These are phyloP conservation scores for Cadophora malorum DNA, from an alignment of 2,329 filamentous ascomycete species.

Conservation along the genomic window DNA sequence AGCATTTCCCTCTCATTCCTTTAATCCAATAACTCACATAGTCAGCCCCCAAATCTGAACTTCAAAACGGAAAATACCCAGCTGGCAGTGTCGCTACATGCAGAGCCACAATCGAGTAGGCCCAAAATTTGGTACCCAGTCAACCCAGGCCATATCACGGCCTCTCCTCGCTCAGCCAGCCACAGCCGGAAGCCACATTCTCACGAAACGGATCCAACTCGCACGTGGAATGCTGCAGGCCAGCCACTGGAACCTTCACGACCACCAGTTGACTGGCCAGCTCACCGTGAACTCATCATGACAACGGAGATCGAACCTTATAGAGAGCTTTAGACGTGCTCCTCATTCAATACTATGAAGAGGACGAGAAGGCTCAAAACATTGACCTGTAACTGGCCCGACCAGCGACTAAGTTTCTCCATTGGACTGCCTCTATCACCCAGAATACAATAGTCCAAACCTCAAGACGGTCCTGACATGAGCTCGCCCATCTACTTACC, in stretches of 20 bases:
- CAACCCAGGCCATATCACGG: neutral
- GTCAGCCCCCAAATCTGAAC: neutral
- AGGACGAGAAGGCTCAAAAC: too few species aligned
- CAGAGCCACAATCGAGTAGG: neutral
- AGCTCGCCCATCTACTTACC: too few species aligned
- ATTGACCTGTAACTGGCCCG: too few species aligned
- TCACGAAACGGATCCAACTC: neutral
- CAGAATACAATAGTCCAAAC: too few species aligned
- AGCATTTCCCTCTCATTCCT: neutral
- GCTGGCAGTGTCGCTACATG: neutral
- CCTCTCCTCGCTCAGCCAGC: neutral
- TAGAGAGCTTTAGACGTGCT: too few species aligned
- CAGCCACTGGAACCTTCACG: neutral
- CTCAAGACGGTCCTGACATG: too few species aligned
- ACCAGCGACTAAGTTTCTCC: too few species aligned
- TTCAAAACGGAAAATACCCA: neutral
- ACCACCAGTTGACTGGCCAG: neutral
- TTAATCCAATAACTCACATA: neutral
- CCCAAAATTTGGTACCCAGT: neutral
- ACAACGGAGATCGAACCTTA: too few species aligned
- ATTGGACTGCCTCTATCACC: too few species aligned
- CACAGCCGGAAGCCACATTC: neutral
- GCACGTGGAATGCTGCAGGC: neutral
- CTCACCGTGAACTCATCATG: neutral
- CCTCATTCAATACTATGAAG: too few species aligned